phyloP scores from a whole-genome alignment of 2,329 filamentous ascomycete genomes.

The Colletotrichum noveboracense region DNA sequence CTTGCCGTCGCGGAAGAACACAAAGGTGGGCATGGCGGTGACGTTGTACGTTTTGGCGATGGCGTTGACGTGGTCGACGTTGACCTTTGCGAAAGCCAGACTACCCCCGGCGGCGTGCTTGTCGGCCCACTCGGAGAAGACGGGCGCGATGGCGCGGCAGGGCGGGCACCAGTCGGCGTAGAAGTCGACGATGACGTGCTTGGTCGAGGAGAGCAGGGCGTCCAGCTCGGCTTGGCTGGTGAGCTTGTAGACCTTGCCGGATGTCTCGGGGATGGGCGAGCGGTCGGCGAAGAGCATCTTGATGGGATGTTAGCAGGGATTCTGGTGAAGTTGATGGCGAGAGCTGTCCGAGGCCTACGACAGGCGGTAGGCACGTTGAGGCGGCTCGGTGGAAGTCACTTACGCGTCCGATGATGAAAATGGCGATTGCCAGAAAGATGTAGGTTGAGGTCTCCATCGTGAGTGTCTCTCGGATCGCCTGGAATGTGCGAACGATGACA shows the following conservation, averaged over 20 bases:
- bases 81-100: constrained; percentile 46
- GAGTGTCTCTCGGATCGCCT: background rate
- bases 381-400: background rate
- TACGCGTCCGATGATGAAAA: background rate
- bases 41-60: constrained; percentile 55
- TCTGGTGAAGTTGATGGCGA: background rate
- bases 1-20: constrained; percentile 61
- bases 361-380: background rate
- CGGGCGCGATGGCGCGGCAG: constrained; percentile 52
- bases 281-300: background rate
- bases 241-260: background rate
- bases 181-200: constrained; percentile 53
- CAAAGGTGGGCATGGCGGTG: constrained; percentile 63
- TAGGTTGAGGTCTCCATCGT: background rate
- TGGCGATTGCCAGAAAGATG: background rate
- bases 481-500: background rate
- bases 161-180: constrained; percentile 57
- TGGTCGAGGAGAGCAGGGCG: constrained; percentile 40
- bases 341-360: background rate
- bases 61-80: constrained; percentile 51
- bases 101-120: constrained; percentile 35
- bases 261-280: background rate
- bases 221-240: constrained; percentile 36
- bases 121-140: constrained; percentile 50
- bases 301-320: background rate